Conservation (phyloP, 1,139 yeast genomes). For the Hanseniaspora gamundiae region DNA sequence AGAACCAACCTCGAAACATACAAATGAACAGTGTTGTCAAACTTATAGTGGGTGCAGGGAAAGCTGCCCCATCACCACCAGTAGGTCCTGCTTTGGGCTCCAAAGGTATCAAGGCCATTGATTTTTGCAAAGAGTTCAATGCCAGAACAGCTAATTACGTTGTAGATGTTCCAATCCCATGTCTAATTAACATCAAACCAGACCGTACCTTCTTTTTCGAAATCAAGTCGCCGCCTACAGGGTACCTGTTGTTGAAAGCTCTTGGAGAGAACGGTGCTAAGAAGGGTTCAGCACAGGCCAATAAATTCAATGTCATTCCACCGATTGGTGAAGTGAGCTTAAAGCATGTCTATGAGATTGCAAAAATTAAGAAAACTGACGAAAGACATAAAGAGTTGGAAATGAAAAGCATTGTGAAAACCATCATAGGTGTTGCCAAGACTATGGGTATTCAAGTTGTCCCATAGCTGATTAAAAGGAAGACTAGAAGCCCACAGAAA, state of each 20-base stretch:
- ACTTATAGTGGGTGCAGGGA: conserved; percentile 94
- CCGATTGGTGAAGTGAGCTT: conserved; percentile 63
- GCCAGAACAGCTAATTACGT: conserved; percentile 84
- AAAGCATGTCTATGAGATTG: conserved; percentile 89
- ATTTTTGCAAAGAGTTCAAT: conserved; percentile 95
- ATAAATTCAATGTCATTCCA: conserved; percentile 15
- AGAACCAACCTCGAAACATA: neutral
- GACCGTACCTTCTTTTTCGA: conserved; percentile 83
- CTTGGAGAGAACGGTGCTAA: conserved; percentile 48
- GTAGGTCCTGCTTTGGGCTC: conserved; percentile 99
- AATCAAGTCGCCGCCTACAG: conserved; percentile 84
- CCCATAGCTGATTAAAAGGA: conserved; percentile 36
- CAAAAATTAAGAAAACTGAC: conserved; percentile 84
- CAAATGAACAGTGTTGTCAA: conserved; percentile 46
- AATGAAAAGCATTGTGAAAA: conserved; percentile 66
- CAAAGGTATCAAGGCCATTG: conserved; percentile 97
- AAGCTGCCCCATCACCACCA: conserved; percentile 98
- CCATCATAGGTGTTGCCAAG: conserved; percentile 75
- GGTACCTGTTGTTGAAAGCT: conserved; percentile 74
- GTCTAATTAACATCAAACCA: conserved; percentile 73
- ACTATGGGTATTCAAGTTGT: conserved; percentile 80
- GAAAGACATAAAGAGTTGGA: conserved; percentile 62
- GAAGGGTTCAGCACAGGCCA: conserved; percentile 46
- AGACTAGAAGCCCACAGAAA: neutral
- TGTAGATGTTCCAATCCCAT: conserved; percentile 87